Percentiles rank a stretch among this genome's conserved stretches.
phyloP scores from a whole-genome alignment of 73 alveolate species.

The Paramecium pentaurelia region DNA sequence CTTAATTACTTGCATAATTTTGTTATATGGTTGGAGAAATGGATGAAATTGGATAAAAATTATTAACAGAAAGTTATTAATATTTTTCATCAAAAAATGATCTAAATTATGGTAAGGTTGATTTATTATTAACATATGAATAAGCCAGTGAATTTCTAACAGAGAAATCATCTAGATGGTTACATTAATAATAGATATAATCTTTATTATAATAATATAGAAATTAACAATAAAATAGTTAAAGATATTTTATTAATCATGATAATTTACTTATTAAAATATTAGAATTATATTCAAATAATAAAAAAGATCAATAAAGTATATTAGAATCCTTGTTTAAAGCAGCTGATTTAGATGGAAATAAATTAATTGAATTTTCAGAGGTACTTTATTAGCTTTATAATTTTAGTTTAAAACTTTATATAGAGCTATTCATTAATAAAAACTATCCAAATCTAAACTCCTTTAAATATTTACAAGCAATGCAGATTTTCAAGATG shows the following conservation, averaged over 20 bases:
- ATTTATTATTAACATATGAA: not conserved
- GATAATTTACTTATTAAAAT: not conserved
- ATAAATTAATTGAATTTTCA: constrained; percentile 28
- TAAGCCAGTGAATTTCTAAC: not conserved
- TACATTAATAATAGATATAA: not conserved
- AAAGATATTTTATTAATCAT: constrained; percentile 14
- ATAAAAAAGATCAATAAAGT: not conserved
- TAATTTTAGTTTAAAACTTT: not conserved
- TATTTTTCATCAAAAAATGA: not conserved
- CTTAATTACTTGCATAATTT: not conserved
- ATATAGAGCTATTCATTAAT: constrained; percentile 8
- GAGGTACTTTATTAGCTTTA: not conserved
- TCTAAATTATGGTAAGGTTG: not conserved
- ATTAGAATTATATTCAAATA: not conserved
- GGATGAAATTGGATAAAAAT: constrained; percentile 35
- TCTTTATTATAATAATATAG: not conserved
- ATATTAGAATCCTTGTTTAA: not conserved
- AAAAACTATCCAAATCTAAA: not conserved
- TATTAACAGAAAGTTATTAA: not conserved
- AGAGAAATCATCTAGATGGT: not conserved
- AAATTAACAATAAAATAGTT: not conserved
- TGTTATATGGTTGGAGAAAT: not conserved
- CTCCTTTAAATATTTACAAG: not conserved
- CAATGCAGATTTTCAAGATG: constrained; percentile 38
- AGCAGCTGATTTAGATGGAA: constrained; percentile 53